Evolutionary conservation across 2,329 filamentous ascomycete species (phyloP).

Genomic region (Periconia digitata): DNA sequence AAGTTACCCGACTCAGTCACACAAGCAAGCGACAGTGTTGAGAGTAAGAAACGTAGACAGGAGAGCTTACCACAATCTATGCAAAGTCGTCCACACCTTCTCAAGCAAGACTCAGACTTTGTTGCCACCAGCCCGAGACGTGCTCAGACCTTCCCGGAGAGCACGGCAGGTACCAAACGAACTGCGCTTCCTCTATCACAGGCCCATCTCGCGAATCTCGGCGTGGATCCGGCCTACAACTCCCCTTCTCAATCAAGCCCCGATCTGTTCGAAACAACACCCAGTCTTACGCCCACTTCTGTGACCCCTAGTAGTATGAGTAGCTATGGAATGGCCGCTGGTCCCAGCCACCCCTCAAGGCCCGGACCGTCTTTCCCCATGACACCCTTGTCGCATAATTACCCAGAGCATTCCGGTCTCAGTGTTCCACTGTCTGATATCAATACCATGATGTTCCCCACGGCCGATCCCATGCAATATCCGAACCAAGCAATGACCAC

Average conservation of each 20-base stretch:
- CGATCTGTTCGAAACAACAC: slow-evolving; percentile 33
- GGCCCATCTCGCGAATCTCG: slow-evolving; percentile 29
- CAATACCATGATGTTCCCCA: slow-evolving; percentile 78
- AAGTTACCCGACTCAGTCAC: slow-evolving; percentile 65
- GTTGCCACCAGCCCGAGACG: slow-evolving; percentile 26
- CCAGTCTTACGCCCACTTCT: slow-evolving; percentile 37
- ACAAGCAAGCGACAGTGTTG: slow-evolving; percentile 57
- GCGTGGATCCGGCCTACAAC: slow-evolving; percentile 28
- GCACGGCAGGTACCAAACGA: slow-evolving; percentile 29
- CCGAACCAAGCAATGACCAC: slow-evolving; percentile 72
- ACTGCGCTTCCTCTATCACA: slow-evolving; percentile 33
- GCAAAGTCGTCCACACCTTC: slow-evolving; percentile 24
- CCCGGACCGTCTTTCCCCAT: slow-evolving; percentile 28
- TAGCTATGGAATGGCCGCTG: slow-evolving; percentile 26
- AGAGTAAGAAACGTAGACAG: slow-evolving; percentile 42
- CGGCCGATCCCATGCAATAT: slow-evolving; percentile 76
- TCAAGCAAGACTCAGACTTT: slow-evolving; percentile 26
- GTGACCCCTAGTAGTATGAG: slow-evolving; percentile 29
- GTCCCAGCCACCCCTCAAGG: slow-evolving; percentile 27
- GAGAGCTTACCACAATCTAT: slow-evolving; percentile 38
- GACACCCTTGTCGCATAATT: slow-evolving; percentile 32
- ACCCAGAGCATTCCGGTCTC: slow-evolving; percentile 31
- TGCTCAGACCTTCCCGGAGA: slow-evolving; percentile 41
- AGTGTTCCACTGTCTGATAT: slow-evolving; percentile 65
- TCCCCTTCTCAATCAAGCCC: slow-evolving; percentile 28